A percentile compares a stretch with the other conserved stretches of the same genome.
Conservation (phyloP, 225 moss, liverwort and hornwort species). For the Sphagnum contortum region DNA sequence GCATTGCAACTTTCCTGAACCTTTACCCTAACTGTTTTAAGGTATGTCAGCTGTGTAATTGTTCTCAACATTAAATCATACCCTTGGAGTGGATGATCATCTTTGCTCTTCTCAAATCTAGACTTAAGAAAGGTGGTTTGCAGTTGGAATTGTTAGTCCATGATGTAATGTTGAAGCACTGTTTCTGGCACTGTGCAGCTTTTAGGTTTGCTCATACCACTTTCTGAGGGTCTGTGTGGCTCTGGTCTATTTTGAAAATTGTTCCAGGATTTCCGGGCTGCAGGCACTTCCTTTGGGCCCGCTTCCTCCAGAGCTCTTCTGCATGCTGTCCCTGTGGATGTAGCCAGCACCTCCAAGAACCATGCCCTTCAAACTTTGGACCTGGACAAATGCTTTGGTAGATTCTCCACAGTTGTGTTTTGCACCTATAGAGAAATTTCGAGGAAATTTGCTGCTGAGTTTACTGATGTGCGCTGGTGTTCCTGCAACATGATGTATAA, state of each 20-base stretch:
- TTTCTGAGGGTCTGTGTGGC: too few relatives aligned
- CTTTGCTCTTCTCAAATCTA: too few relatives aligned
- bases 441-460: too few relatives aligned
- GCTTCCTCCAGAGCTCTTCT: conserved; percentile 32
- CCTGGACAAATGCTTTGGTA: conserved; percentile 57
- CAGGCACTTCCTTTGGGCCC: conserved; percentile 47
- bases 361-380: conserved; percentile 32
- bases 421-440: background rate
- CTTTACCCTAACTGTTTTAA: conserved; percentile 19
- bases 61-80: too few relatives aligned
- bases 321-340: background rate
- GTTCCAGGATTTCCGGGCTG: conserved; percentile 41
- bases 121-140: too few relatives aligned
- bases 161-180: background rate
- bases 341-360: background rate
- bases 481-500: background rate
- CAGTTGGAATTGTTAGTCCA: background rate
- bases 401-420: background rate
- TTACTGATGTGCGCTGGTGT: background rate
- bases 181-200: background rate
- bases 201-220: too few relatives aligned
- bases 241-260: background rate
- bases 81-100: too few relatives aligned
- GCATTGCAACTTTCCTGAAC: conserved; percentile 40
- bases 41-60: conserved; percentile 6